Evolutionary conservation across 2,329 filamentous ascomycete species (phyloP), one percentile per base, ranked within the genome.

Genomic region (Coniochaeta pulveracea): DNA sequence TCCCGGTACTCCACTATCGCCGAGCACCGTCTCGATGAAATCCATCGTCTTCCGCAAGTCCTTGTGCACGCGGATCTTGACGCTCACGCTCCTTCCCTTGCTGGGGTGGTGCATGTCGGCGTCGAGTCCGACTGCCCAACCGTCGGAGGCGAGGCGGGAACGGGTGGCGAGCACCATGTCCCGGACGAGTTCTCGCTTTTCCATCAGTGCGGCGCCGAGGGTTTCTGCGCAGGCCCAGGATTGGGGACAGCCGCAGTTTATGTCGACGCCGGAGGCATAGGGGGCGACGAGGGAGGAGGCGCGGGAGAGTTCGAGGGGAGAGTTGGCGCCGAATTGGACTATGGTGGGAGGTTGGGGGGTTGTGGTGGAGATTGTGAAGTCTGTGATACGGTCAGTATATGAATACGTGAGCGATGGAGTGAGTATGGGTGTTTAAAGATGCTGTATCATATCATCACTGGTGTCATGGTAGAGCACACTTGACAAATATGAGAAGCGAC

Each of bases 211-310:
- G 4, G 78, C 79, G 5, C 79, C 79, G 3, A 84, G 61, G 1
- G 63, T 72, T 50, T 78, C 74, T 26, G 76, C 70, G 45, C 79
- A 79, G 0, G 79, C 78, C 79, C 79, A 83, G 5, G 70, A 71
- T 53, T 84, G 79, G 6, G 79, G 79, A 46, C 79, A 84, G 9
- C 79, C 79, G 51, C 79, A 84, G 56, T 83, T 83, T 25, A 83
- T 60, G 45, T 83, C 76, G 3, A 83, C 66, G 40, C 79, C 79
- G 44, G 67, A 68, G 34, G 72, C 69, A 48, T 60, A 72, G 2
- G 77, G 76, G 0, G 66, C 69, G 3, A 74, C 72, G 30, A 83
- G 64, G 15, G 67, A 61, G 0, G 76, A 67, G 9, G 78, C 76
- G 19, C 76, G 66, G 10, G 72, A 63, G 27, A 83, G 62, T 48